A percentile compares a stretch with the other conserved stretches of the same genome.
Evolutionary conservation across 129 eudicot genomes (phyloP).

Genomic region (Artemisia annua): DNA sequence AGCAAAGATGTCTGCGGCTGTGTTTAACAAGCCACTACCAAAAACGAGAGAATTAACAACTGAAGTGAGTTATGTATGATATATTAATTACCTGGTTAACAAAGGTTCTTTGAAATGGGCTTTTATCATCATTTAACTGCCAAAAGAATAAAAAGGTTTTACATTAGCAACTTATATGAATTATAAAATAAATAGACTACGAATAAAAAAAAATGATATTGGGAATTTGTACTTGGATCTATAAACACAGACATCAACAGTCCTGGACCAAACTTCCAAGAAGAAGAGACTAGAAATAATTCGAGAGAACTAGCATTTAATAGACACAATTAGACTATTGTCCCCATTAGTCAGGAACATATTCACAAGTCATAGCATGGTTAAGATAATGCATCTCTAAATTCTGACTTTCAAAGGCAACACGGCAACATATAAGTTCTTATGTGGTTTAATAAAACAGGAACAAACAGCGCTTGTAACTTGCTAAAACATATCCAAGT

Average conservation of each 20-base stretch:
- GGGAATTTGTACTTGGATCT: slow-evolving; percentile 12
- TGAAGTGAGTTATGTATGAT: slow-evolving; percentile 12
- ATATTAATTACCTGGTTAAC: slow-evolving; percentile 77
- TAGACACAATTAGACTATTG: slow-evolving; percentile 15
- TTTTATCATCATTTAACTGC: slow-evolving; percentile 94
- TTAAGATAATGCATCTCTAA: not conserved
- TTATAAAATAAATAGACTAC: not conserved
- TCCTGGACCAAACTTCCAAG: slow-evolving; percentile 1
- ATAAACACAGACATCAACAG: not conserved
- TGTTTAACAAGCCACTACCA: slow-evolving; percentile 22
- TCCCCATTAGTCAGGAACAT: not conserved
- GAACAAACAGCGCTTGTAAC: slow-evolving; percentile 14
- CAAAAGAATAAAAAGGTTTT: slow-evolving; percentile 23
- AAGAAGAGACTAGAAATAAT: slow-evolving; percentile 3
- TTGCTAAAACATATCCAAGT: slow-evolving; percentile 13
- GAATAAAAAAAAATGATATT: not conserved
- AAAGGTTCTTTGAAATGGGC: slow-evolving; percentile 96
- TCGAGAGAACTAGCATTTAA: slow-evolving; percentile 7
- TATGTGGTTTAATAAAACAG: not conserved
- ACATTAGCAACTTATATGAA: slow-evolving; percentile 18
- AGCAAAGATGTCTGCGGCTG: not conserved
- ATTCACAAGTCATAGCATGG: not conserved
- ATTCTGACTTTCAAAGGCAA: not conserved
- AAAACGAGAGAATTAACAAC: not conserved
- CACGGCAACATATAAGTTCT: not conserved